phyloP scores from a whole-genome alignment of 1,139 yeast genomes.

The Arxiozyma slooffiae region DNA sequence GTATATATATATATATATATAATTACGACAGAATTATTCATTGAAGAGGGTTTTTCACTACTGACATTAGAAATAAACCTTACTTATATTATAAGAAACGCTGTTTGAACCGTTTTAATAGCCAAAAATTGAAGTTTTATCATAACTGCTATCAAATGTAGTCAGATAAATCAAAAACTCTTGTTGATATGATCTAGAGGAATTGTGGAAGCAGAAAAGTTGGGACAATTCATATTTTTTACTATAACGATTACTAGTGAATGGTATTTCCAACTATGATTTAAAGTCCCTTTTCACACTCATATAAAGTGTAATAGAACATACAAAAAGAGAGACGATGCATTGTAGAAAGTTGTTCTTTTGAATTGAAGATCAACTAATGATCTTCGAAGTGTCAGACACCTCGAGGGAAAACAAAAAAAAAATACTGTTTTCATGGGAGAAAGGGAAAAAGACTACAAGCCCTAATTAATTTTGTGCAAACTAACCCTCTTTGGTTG shows the following conservation, averaged over 20 bases:
- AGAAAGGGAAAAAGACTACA: not conserved
- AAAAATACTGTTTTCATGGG: too few species aligned
- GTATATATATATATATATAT: conserved; percentile 31
- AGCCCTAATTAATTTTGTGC: not conserved
- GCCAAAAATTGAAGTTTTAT: not conserved
- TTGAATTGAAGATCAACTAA: too few species aligned
- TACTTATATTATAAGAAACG: not conserved
- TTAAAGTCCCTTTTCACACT: not conserved
- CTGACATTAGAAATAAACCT: not conserved
- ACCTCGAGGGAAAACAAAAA: too few species aligned
- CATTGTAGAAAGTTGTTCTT: too few species aligned
- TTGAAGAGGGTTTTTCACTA: not conserved
- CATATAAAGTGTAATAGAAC: too few species aligned
- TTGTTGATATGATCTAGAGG: conserved; percentile 29
- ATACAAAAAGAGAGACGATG: not conserved
- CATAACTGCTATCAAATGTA: conserved; percentile 22
- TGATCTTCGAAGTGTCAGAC: too few species aligned
- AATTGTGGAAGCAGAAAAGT: conserved; percentile 28
- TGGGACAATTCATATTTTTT: conserved; percentile 1
- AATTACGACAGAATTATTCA: conserved; percentile 23
- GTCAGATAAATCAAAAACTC: conserved; percentile 27
- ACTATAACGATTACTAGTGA: too few species aligned
- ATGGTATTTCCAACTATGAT: not conserved
- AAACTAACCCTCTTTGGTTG: too few species aligned
- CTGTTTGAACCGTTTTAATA: not conserved